phyloP scores from a whole-genome alignment of 495 filamentous ascomycete genomes.

The Aspergillus haitiensis region DNA sequence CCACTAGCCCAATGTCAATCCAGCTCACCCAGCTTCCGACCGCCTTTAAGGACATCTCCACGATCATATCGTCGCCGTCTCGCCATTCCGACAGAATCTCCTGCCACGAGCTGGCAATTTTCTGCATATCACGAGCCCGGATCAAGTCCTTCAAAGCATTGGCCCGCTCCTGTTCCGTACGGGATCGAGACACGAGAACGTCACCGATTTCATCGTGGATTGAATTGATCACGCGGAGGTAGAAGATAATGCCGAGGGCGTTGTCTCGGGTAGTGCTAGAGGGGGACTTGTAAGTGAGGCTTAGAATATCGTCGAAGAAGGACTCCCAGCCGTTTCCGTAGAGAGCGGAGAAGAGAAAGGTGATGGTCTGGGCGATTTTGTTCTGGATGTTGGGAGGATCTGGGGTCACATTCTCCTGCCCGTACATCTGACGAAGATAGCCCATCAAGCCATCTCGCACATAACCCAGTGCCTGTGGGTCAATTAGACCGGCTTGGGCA shows the following conservation, averaged over 20 bases:
- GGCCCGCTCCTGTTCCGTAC: constrained; percentile 73
- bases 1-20: constrained; percentile 91
- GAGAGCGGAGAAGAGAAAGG: constrained; percentile 80
- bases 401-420: constrained; percentile 50
- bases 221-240: constrained; percentile 79
- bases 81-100: constrained; percentile 82
- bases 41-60: constrained; percentile 83
- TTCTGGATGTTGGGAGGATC: constrained; percentile 84
- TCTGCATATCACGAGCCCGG: constrained; percentile 77
- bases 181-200: constrained; percentile 72
- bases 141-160: constrained; percentile 86
- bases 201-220: constrained; percentile 98
- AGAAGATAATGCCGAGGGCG: constrained; percentile 73
- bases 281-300: constrained; percentile 54
- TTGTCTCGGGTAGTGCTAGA: constrained; percentile 63
- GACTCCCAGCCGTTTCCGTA: constrained; percentile 82
- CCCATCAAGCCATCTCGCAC: constrained; percentile 75
- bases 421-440: constrained; percentile 74
- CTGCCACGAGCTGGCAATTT: constrained; percentile 85
- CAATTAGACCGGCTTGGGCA: constrained; percentile 70
- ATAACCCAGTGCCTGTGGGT: constrained; percentile 62
- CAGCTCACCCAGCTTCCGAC: constrained; percentile 96
- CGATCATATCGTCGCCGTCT: constrained; percentile 67
- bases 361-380: constrained; percentile 94
- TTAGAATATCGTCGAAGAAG: constrained; percentile 85